These are phyloP conservation scores for Cystobasidium ongulense DNA, from an alignment of 768 basidiomycete species.

Conservation along the genomic window DNA sequence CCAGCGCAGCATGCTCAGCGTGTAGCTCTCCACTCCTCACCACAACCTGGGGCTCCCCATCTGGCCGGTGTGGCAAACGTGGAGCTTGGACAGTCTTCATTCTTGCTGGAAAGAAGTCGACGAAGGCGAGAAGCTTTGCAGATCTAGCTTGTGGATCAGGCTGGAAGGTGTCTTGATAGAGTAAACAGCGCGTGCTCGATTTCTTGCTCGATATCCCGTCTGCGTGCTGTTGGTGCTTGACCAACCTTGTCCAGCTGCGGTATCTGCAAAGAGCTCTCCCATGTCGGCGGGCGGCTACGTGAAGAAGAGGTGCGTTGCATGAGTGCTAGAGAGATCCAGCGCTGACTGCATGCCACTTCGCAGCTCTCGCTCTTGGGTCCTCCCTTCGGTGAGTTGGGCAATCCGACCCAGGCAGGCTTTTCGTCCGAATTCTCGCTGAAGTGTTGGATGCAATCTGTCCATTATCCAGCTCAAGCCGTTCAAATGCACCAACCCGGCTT, in stretches of 20 bases:
- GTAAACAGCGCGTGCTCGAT: too few relatives aligned
- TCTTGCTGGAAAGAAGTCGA: neutral
- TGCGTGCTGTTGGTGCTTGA: neutral
- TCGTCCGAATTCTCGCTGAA: neutral
- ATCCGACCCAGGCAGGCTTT: neutral
- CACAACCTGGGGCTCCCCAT: neutral
- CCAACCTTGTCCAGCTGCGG: neutral
- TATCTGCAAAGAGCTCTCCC: neutral
- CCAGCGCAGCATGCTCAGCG: neutral
- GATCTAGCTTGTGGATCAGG: too few relatives aligned
- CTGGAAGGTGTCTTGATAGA: too few relatives aligned
- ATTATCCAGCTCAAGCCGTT: constrained; percentile 1
- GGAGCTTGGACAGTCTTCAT: neutral
- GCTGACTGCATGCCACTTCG: neutral
- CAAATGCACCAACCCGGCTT: neutral
- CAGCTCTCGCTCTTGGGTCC: constrained; percentile 6
- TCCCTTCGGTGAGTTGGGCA: neutral
- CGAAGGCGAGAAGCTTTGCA: neutral
- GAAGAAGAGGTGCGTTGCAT: neutral
- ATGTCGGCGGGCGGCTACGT: constrained; percentile 1
- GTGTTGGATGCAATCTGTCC: neutral
- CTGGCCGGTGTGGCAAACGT: neutral
- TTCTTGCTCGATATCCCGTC: too few relatives aligned
- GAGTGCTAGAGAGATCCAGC: neutral
- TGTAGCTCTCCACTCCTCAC: neutral